phyloP scores from a whole-genome alignment of 139 green algal genomes.

The Coelastrella sp. region DNA sequence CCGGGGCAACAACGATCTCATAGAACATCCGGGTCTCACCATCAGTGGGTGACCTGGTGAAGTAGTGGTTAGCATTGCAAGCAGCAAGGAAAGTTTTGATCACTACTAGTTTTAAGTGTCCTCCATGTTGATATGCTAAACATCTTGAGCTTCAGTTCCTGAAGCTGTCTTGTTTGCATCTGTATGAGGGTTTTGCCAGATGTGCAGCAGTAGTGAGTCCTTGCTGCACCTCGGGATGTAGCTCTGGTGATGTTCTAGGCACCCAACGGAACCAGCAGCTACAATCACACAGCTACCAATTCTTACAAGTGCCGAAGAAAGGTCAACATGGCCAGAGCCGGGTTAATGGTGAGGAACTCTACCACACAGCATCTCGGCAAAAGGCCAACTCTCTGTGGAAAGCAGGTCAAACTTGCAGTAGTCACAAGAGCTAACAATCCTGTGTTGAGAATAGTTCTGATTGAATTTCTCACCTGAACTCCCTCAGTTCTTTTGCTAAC shows the following conservation, averaged over 20 bases:
- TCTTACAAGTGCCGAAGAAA: constrained; percentile 40
- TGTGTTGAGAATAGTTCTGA: too few species aligned
- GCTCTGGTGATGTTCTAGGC: constrained; percentile 5
- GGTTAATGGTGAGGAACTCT: too few species aligned
- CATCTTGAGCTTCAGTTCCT: too few species aligned
- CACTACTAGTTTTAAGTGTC: too few species aligned
- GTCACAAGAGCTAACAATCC: too few species aligned
- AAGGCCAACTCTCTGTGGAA: too few species aligned
- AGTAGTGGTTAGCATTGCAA: too few species aligned
- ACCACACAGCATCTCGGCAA: too few species aligned
- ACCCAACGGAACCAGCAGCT: constrained; percentile 48
- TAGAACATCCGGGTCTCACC: constrained; percentile 99
- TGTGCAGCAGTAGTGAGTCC: not conserved
- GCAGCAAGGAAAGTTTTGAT: constrained; percentile 23
- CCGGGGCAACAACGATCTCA: constrained; percentile 98
- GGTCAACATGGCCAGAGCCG: too few species aligned
- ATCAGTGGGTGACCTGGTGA: constrained; percentile 86
- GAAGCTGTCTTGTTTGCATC: too few species aligned
- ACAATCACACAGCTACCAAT: constrained; percentile 2
- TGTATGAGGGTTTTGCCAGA: too few species aligned
- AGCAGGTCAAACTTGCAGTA: not conserved
- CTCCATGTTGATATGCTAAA: too few species aligned
- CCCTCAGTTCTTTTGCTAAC: constrained; percentile 92
- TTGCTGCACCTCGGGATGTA: not conserved
- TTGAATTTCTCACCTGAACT: constrained; percentile 91